Conservation (phyloP, 805 yeast genomes). For the Candida alai region DNA sequence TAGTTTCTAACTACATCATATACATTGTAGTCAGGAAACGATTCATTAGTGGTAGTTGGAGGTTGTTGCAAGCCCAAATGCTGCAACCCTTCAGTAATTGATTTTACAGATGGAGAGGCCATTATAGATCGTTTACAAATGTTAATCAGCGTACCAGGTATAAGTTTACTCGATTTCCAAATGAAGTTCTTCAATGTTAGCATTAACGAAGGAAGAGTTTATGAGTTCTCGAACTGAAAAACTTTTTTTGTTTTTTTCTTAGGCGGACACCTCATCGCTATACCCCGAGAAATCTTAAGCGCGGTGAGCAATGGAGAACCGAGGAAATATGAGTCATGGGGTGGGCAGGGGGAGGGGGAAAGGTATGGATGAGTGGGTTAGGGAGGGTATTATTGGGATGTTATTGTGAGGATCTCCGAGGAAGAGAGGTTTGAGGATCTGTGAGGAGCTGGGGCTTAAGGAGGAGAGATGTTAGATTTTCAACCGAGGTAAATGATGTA, state of each 20-base stretch:
- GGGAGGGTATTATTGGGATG: too few relatives aligned
- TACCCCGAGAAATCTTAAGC: slow-evolving; percentile 1
- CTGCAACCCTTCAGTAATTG: slow-evolving; percentile 32
- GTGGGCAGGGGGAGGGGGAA: neutral
- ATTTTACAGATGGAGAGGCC: slow-evolving; percentile 10
- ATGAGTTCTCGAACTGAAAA: neutral
- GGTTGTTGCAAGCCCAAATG: slow-evolving; percentile 43
- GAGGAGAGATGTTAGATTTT: too few relatives aligned
- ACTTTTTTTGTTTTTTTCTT: slow-evolving; percentile 1
- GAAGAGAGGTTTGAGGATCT: too few relatives aligned
- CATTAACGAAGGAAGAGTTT: neutral
- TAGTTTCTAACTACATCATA: slow-evolving; percentile 88
- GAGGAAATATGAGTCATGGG: neutral
- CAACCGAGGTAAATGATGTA: too few relatives aligned
- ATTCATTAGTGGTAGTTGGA: slow-evolving; percentile 27
- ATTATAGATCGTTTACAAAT: slow-evolving; percentile 1
- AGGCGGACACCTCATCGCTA: too few relatives aligned
- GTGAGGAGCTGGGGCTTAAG: too few relatives aligned
- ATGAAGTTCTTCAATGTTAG: slow-evolving; percentile 2
- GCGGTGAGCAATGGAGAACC: neutral
- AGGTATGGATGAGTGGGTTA: neutral
- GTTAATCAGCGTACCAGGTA: neutral
- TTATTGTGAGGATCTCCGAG: too few relatives aligned
- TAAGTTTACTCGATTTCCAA: neutral
- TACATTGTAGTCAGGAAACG: slow-evolving; percentile 72